Conservation (phyloP, 345 rosid species). For the Geranium rotundifolium region DNA sequence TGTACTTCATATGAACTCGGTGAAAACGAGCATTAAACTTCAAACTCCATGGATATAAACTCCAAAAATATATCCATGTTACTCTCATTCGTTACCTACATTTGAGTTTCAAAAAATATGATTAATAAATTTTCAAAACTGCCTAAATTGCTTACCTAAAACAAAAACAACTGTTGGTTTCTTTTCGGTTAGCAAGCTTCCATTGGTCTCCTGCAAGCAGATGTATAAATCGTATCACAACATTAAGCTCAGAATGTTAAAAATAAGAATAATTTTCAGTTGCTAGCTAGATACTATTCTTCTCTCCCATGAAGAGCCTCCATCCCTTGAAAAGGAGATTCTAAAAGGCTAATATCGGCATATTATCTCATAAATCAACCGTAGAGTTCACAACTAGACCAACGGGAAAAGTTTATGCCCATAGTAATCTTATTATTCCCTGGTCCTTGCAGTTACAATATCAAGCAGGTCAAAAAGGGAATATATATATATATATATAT, state of each 20-base stretch:
- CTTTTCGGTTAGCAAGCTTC: conserved; percentile 28
- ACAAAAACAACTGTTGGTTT: conserved; percentile 77
- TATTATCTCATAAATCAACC: background rate
- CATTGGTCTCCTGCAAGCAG: conserved; percentile 36
- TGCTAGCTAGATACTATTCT: background rate
- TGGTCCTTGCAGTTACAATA: no score
- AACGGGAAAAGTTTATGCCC: background rate
- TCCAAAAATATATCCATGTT: background rate
- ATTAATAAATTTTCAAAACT: background rate
- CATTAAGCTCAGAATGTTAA: conserved; percentile 3
- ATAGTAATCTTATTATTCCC: no score
- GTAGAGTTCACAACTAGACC: background rate
- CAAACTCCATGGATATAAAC: background rate
- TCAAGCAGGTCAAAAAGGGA: no score
- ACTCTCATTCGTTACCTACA: background rate
- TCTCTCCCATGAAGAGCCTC: background rate
- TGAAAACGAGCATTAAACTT: background rate
- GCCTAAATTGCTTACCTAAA: conserved; percentile 37
- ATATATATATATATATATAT: no score
- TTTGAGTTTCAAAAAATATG: background rate
- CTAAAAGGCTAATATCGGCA: background rate
- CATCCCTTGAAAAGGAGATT: background rate
- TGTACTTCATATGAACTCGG: background rate
- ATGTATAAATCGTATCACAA: conserved; percentile 3
- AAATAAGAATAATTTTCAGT: background rate